phyloP scores from a whole-genome alignment of 139 green algal species.

The Coccomyxa sp. region DNA sequence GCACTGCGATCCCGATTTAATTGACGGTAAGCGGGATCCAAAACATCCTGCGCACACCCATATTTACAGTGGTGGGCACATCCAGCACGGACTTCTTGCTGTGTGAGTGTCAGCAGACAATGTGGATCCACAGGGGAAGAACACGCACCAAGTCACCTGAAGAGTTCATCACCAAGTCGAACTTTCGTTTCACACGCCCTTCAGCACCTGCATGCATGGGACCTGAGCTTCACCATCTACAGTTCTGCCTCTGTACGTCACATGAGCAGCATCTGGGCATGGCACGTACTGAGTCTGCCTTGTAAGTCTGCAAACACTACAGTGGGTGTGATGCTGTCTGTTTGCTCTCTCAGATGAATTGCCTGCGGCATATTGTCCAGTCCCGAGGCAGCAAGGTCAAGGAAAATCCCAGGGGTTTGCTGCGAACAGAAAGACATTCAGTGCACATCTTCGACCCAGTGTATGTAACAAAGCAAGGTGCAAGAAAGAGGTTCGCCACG shows the following conservation, averaged over 20 bases:
- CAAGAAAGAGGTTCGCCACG: background rate
- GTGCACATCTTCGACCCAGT: background rate
- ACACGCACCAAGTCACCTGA: background rate
- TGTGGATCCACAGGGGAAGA: background rate
- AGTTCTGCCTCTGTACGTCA: background rate
- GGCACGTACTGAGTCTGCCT: background rate
- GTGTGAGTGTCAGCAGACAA: background rate
- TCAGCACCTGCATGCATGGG: background rate
- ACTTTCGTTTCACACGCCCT: constrained; percentile 3
- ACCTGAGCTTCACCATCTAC: background rate
- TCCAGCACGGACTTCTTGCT: background rate
- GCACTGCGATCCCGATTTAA: background rate
- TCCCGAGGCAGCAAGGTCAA: background rate
- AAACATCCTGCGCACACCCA: background rate
- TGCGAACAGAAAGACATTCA: no score
- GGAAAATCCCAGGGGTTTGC: background rate
- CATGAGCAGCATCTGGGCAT: background rate
- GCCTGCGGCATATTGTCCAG: background rate
- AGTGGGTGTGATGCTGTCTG: background rate
- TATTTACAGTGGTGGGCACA: background rate
- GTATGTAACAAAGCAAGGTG: background rate
- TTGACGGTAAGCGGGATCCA: constrained; percentile 5
- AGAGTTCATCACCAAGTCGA: constrained; percentile 4
- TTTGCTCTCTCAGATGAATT: background rate
- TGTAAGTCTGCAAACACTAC: background rate